Evolutionary conservation across 2,329 filamentous ascomycete genomes (phyloP), one percentile per base, ranked within the genome.

Genomic region (Berkeleyomyces rouxiae): DNA sequence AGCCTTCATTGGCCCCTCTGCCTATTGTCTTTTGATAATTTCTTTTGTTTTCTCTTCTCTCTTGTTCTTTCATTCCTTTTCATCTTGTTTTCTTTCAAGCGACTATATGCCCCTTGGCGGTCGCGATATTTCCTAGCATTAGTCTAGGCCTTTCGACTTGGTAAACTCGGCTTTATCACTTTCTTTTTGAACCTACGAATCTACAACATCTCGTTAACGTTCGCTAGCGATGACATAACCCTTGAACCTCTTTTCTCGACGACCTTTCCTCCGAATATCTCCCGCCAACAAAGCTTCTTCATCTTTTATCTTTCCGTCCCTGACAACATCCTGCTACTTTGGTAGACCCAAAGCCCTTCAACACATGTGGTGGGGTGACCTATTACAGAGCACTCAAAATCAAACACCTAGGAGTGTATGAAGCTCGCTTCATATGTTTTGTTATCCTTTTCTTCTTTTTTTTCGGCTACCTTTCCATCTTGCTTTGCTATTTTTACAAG

Each of bases 1-100:
- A 58, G 55, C 61, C 61, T 63, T 63, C 3, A 53, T 59, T 65
- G 63, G 63, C 40, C 57, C 44, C 58, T 63, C 63, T 64, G 16
- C 61, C 53, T 36, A 42, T 66, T 66, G 60, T 64, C 63, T 64
- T 62, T 66, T 62, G 59, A 62, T 61, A 61, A 59, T 63, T 33
- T 60, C 58, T 47, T 65, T 44, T 53, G 7, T 63, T 61, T 44
- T 43, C 49, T 60, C 23, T 47, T 16, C 47, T 36, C n/a, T 7
- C n/a, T 47, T 49, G n/a, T 10, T 46, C 3, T 46, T 46, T 61
- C 44, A 49, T 37, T 37, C 36, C 23, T 51, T 13, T 51, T 36
- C 9, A 3, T 51, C 31, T 51, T 58, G 42, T 13, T 51, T 51
- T 13, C 39, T 49, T 23, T 42, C 23, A 23, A 23, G 23, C 23